Conservation (phyloP, 148 eudicot species). For the Camellia granthamiana region DNA sequence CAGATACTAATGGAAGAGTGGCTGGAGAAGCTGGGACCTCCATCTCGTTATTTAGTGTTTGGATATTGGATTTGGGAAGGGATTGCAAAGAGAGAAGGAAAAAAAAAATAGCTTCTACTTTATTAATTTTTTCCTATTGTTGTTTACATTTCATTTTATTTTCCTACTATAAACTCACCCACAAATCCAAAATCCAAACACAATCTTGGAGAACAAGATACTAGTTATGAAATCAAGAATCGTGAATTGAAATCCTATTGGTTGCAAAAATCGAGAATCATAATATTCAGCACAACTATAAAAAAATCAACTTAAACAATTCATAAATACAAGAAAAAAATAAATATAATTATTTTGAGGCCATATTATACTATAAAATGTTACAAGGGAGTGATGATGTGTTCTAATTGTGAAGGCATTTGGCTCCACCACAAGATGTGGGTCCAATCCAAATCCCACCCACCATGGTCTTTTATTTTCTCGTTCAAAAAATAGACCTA, state of each 20-base stretch:
- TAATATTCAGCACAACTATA: neutral
- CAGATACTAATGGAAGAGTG: neutral
- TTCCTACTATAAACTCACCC: neutral
- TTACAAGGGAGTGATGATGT: no score
- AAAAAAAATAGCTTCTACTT: no score
- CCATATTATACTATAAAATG: no score
- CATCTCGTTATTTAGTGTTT: neutral
- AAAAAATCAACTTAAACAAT: no score
- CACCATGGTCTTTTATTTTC: no score
- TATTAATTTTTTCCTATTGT: no score
- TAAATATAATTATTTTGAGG: no score
- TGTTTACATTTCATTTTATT: neutral
- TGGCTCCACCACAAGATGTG: neutral
- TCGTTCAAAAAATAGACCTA: no score
- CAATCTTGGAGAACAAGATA: neutral
- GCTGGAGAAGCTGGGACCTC: neutral
- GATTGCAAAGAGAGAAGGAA: no score
- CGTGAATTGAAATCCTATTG: neutral
- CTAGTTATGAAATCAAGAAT: no score
- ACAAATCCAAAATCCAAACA: neutral
- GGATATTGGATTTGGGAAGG: neutral
- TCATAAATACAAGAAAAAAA: no score
- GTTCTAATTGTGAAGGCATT: no score
- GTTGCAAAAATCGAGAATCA: neutral
- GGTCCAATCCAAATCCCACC: neutral